phyloP scores from a whole-genome alignment of 257 asterid genomes.

The Voacanga thouarsii region DNA sequence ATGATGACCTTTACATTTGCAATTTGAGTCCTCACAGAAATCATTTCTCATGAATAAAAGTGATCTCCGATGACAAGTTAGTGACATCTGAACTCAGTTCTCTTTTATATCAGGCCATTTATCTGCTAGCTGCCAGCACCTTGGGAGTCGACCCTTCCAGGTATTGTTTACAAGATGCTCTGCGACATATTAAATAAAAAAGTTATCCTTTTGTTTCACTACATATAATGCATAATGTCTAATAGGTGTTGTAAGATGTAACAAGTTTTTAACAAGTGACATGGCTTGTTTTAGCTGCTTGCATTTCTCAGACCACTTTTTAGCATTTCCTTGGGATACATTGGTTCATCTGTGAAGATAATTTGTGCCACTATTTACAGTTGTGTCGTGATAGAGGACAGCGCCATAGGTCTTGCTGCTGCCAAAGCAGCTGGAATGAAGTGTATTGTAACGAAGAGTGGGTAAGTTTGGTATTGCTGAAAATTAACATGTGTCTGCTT shows the following conservation, averaged over 20 bases:
- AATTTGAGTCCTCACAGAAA: not conserved
- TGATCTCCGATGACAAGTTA: not conserved
- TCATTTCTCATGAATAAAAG: not conserved
- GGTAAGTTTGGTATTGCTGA: slow-evolving; percentile 44
- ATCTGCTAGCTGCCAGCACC: slow-evolving; percentile 80
- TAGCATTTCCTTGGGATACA: not conserved
- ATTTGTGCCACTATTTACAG: slow-evolving; percentile 31
- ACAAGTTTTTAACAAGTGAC: not conserved
- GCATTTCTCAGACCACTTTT: not conserved
- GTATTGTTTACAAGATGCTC: slow-evolving; percentile 27
- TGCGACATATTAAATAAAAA: not conserved
- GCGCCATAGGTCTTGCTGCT: slow-evolving; percentile 94
- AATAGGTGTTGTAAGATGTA: not conserved
- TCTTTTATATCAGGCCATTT: slow-evolving; percentile 71
- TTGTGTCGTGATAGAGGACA: slow-evolving; percentile 94
- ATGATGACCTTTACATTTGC: not conserved
- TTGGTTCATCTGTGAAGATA: slow-evolving; percentile 14
- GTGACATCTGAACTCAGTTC: slow-evolving; percentile 3
- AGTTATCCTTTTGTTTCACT: not conserved
- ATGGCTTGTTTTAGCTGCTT: not conserved
- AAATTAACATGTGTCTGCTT: not conserved
- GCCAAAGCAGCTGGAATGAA: slow-evolving; percentile 98
- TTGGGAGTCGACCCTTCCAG: slow-evolving; percentile 80
- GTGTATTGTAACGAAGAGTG: slow-evolving; percentile 90
- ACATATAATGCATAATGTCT: not conserved